Base-by-base conservation (phyloP, 2,329 filamentous ascomycete species). In the Fulvia fulva region DNA sequence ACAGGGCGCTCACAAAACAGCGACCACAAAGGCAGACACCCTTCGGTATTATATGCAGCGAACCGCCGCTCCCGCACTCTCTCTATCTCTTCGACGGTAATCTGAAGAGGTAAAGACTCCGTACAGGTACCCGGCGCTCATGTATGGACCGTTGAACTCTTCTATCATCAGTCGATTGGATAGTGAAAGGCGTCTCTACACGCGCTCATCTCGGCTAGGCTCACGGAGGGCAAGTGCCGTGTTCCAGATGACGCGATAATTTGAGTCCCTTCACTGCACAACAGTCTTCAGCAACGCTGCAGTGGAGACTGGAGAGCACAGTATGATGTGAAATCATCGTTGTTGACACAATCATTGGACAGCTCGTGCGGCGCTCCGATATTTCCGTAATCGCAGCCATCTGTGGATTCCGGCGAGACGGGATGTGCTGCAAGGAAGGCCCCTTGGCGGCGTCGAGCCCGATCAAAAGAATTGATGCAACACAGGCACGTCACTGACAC, bases 401-500 rank as follows among this genome's bases (percentile, higher is more conserved):
- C n/a, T n/a, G 61, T 57, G 23, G 53, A 59, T 55, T 30, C 47
- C 54, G 56, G 59, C 34, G 46, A 51, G 52, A 44, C 53, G 62
- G 61, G 53, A 55, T 55, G 60, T 59, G 56, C 34, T 55, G 56
- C 60, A 52, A 56, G 58, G 62, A 58, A 51, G 49, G 52, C 32
- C 57, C 57, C 51, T 51, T 58, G 21, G 26, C 56, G 49, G 51
- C 30, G 47, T 53, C 45, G 50, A 46, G 56, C 59, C 55, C 51
- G 49, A 21, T 49, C 55, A 55, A 50, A 56, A 32, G 44, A 50
- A 53, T 52, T 23, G 54, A 59, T 30, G 56, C 50, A 56, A 26
- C 43, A 57, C 56, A 57, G 54, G 55, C 58, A 59, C 60, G 60
- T 63, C 63, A 63, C 61, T 57, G 55, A 57, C 55, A 53, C 55